These are phyloP conservation scores for Dryadomyces quercivorus DNA, from an alignment of 2,329 filamentous ascomycete species.

Conservation along the genomic window DNA sequence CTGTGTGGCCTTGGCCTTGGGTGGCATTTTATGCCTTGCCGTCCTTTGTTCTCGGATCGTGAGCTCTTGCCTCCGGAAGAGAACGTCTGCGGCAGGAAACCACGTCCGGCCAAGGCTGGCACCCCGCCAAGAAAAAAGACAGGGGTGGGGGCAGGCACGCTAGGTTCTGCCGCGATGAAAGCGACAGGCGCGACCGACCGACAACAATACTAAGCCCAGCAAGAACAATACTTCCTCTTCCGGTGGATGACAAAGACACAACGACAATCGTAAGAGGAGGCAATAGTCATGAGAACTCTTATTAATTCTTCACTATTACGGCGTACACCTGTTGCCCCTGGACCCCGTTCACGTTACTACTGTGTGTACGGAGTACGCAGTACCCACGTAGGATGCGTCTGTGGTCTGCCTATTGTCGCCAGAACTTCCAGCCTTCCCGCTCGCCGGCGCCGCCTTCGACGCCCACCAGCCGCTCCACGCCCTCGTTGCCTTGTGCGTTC, in stretches of 20 bases:
- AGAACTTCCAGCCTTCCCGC: slow-evolving; percentile 77
- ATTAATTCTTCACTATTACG: not conserved
- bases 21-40: slow-evolving; percentile 18
- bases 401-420: slow-evolving; percentile 25
- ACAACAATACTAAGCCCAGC: not conserved
- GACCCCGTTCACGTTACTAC: not conserved
- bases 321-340: no score
- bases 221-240: not conserved
- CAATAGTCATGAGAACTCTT: no score
- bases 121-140: slow-evolving; percentile 3
- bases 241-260: not conserved
- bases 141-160: not conserved
- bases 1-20: slow-evolving; percentile 18
- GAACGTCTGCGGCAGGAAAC: not conserved
- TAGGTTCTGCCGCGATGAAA: not conserved
- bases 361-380: no score
- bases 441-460: slow-evolving; percentile 57
- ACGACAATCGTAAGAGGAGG: no score
- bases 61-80: not conserved
- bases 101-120: not conserved
- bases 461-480: slow-evolving; percentile 77
- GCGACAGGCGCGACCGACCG: not conserved
- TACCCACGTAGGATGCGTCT: not conserved
- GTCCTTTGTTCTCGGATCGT: not conserved
- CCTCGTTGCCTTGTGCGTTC: slow-evolving; percentile 69